Evolutionary conservation across 805 yeast species (phyloP), one percentile per base, ranked within the genome.

Genomic region (Ogataea siamensis): DNA sequence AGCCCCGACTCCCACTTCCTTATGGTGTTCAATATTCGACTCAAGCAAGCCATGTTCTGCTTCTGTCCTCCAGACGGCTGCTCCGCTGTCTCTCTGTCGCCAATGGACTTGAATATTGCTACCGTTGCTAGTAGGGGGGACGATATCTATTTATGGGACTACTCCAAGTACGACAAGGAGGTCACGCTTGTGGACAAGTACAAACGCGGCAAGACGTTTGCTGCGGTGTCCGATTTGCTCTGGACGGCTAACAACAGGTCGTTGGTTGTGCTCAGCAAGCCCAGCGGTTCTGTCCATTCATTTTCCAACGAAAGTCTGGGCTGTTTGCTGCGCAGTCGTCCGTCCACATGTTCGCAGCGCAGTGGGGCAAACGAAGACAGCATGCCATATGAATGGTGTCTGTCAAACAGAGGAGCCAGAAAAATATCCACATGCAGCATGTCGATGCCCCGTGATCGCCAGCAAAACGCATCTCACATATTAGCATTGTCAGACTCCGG

Each of bases 41-140:
- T 67, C 20, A 67, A 62, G 32, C 56, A 58, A 39, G 60, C 64
- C 3, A 41, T 69, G 14, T 62, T 66, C 16, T 48, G 67, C 7
- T 78, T 82, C 55, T 67, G 71, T 28, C 77, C 86, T 0, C 78
- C 83, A 0, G 77, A 74, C 14, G 86, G 86, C 0, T 69, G 82
- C 19, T 77, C 87, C 0, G 59, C 68, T 16, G 54, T 83, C 2
- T 76, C 83, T 2, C 51, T 82, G 5, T 79, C 83, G 0, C 83
- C 85, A 0, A 75, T 69, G 53, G 86, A 81, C 50, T 51, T 74
- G 26, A 71, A 73, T 20, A 54, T 82, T 34, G 71, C 79, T 0
- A 73, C 81, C 7, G 70, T 72, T 3, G 71, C 74, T 8, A 50
- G 55, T 15, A 66, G 84, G 35, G 88, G 89, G 2, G 87, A 83